A percentile compares a stretch with the other conserved stretches of the same genome.
Conservation (phyloP, 352 stramenopile species). For the Blastocystis sp. region DNA sequence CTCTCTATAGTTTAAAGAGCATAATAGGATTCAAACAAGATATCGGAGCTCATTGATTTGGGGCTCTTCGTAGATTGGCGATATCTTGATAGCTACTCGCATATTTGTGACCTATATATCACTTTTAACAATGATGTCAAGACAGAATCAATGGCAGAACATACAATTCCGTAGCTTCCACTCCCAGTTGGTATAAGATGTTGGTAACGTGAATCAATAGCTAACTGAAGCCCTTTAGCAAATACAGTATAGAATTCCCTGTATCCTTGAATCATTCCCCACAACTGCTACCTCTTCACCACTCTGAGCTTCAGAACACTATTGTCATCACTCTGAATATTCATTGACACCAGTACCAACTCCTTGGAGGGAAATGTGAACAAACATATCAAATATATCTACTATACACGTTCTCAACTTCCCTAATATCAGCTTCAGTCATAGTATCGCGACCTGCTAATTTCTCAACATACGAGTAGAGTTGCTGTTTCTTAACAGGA, state of each 20-base stretch:
- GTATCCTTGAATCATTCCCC: not conserved
- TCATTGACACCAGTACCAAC: no score
- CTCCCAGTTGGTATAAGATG: not conserved
- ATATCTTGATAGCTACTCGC: slow-evolving; percentile 52
- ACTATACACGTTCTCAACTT: no score
- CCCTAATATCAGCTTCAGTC: no score
- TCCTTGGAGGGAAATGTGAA: no score
- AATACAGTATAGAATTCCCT: slow-evolving; percentile 2
- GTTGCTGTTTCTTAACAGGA: no score
- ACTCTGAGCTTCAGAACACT: not conserved
- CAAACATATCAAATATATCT: no score
- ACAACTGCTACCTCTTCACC: not conserved
- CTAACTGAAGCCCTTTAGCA: not conserved
- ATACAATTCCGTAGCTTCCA: slow-evolving; percentile 59
- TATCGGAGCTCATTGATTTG: not conserved
- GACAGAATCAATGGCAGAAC: slow-evolving; percentile 29
- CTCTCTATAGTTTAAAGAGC: not conserved
- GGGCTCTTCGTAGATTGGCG: not conserved
- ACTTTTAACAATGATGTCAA: not conserved
- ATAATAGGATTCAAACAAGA: not conserved
- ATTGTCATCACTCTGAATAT: no score
- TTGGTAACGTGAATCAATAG: slow-evolving; percentile 30
- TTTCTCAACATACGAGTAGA: no score
- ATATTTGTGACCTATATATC: slow-evolving; percentile 19
- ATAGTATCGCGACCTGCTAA: no score